Base-by-base conservation (phyloP, 1,139 yeast genomes). In the Nakaseomyces bracarensis region DNA sequence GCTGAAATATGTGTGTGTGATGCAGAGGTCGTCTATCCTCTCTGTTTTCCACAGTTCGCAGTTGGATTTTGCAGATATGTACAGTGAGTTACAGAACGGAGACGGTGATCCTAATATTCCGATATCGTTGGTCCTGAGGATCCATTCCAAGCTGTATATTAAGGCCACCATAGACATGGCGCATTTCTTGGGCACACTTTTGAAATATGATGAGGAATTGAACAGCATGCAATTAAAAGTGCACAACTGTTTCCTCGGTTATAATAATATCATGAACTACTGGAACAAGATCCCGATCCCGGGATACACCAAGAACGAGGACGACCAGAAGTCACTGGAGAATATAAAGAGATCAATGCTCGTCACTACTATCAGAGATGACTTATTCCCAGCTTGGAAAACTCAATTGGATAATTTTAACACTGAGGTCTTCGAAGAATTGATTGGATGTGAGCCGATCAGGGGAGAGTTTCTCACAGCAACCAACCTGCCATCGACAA, bases 341-440 rank as follows among this genome's bases (percentile, higher is more conserved):
- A 8, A 13, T n/a, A 21, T 33, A 16, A 33, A 33, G 26, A 11
- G 26, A 7, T n/a, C 48, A 10, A 46, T 50, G 3, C 45, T 52
- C 11, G 41, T 49, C 13, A 36, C 40, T 14, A 52, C 46, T 13
- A 40, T 49, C 34, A 46, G 49, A 26, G 43, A 44, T 7, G 59
- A 55, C 28, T 36, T 56, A 39, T 40, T 53, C 18, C 46, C 49
- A 15, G 46, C 47, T 23, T 55, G 59, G 60, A 48, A 50, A 21
- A 30, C 30, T 6, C 52, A 53, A 37, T 38, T 53, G 25, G 55
- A 54, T 40, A 21, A 18, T n/a, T 33, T 20, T 18, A 33, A 33
- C 25, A 21, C 18, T 7, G 36, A 25, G 11, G 13, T 20, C 4
- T 33, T 33, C 18, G 36, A 20, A 10, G 26, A n/a, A 4, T 11